phyloP scores from a whole-genome alignment of 495 filamentous ascomycete species.

The Rhizodiscina lignyota region DNA sequence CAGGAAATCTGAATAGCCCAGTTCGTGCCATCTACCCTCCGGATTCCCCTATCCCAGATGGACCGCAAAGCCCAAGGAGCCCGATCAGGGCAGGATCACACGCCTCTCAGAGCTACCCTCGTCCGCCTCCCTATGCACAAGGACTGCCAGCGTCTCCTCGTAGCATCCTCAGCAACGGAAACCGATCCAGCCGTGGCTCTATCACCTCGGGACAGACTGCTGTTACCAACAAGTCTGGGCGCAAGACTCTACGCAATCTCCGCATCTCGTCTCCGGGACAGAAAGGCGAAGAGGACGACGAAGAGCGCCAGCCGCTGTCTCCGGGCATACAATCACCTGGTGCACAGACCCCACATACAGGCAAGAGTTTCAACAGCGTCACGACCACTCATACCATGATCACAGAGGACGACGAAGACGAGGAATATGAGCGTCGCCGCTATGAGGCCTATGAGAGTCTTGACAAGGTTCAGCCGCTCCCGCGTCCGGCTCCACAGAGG shows the following conservation, averaged over 20 bases:
- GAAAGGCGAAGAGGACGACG: slow-evolving; percentile 18
- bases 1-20: slow-evolving; percentile 13
- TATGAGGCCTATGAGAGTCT: slow-evolving; percentile 14
- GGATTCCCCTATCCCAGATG: slow-evolving; percentile 6
- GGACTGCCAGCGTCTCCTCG: slow-evolving; percentile 7
- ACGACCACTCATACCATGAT: too few relatives aligned
- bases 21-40: slow-evolving; percentile 24
- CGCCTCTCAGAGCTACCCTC: slow-evolving; percentile 9
- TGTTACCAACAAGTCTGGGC: slow-evolving; percentile 20
- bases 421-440: slow-evolving; percentile 6
- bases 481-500: slow-evolving; percentile 16
- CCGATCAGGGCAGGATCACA: slow-evolving; percentile 6
- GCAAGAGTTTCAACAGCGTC: slow-evolving; percentile 1
- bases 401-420: too few relatives aligned
- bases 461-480: slow-evolving; percentile 18
- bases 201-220: slow-evolving; percentile 23
- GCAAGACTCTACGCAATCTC: slow-evolving; percentile 31
- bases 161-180: slow-evolving; percentile 12
- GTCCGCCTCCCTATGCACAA: slow-evolving; percentile 2
- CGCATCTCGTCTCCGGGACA: slow-evolving; percentile 27
- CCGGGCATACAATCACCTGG: slow-evolving; percentile 42
- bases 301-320: slow-evolving; percentile 37
- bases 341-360: slow-evolving; percentile 17
- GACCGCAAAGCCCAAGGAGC: slow-evolving; percentile 5
- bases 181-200: slow-evolving; percentile 14